Conservation (phyloP, 1,284 basidiomycete species). For the Trichosporon sp. region DNA sequence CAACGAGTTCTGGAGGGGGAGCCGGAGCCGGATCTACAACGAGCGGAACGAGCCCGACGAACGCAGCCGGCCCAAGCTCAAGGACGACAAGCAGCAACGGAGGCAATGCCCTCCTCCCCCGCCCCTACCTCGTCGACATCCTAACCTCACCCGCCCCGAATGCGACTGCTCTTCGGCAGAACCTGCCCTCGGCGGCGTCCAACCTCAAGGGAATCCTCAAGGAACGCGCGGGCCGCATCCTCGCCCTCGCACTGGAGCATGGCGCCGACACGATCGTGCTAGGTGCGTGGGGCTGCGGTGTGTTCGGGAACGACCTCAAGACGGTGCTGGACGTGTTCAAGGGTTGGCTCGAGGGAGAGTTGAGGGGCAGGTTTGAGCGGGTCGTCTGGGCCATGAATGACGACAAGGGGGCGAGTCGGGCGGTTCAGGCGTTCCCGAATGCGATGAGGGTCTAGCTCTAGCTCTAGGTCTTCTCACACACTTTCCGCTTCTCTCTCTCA, state of each 20-base stretch:
- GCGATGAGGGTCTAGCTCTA: not conserved
- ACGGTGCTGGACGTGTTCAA: conserved; percentile 22
- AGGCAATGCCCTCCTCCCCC: conserved; percentile 14
- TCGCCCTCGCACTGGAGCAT: conserved; percentile 24
- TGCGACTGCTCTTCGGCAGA: conserved; percentile 19
- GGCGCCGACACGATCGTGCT: conserved; percentile 26
- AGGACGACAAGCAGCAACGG: not conserved
- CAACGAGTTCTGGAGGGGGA: not conserved
- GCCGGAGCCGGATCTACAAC: not conserved
- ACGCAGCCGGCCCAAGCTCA: too few relatives aligned
- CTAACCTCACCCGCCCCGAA: conserved; percentile 31
- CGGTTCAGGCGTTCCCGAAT: not conserved
- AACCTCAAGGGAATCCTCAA: conserved; percentile 5
- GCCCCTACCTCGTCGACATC: conserved; percentile 18
- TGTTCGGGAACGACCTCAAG: conserved; percentile 29
- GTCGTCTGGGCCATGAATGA: conserved; percentile 31
- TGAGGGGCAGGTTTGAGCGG: conserved; percentile 22
- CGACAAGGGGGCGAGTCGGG: not conserved
- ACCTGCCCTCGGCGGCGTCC: conserved; percentile 11
- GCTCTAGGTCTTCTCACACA: too few relatives aligned
- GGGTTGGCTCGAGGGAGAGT: conserved; percentile 21
- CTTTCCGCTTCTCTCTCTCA: too few relatives aligned
- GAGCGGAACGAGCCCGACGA: not conserved
- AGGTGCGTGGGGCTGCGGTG: conserved; percentile 34
- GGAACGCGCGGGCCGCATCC: conserved; percentile 28